Percentiles rank a stretch among this genome's conserved stretches.
phyloP scores from a whole-genome alignment of 2,329 filamentous ascomycete genomes.

The Alternaria brassicae region DNA sequence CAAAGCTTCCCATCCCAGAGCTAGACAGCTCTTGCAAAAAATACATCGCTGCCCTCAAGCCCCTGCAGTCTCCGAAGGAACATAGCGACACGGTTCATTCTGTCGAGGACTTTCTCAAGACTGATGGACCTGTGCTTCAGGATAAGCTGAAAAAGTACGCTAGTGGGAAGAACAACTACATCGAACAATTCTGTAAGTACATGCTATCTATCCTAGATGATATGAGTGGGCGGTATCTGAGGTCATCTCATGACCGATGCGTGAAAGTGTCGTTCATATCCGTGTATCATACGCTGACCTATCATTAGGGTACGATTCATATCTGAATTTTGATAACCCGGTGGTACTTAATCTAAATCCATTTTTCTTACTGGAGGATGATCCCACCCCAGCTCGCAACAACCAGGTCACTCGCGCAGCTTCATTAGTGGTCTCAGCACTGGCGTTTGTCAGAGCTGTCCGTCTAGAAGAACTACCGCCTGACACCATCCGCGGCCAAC shows the following conservation, averaged over 20 bases:
- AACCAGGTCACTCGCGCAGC: constrained; percentile 95
- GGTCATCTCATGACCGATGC: constrained; percentile 14
- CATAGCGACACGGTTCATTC: constrained; percentile 82
- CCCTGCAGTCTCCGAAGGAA: constrained; percentile 81
- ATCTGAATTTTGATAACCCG: constrained; percentile 96
- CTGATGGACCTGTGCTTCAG: constrained; percentile 84
- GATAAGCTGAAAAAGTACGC: constrained; percentile 91
- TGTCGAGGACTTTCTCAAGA: constrained; percentile 80
- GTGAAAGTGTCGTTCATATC: constrained; percentile 7
- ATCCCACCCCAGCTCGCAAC: constrained; percentile 93
- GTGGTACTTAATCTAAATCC: constrained; percentile 97
- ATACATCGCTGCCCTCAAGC: constrained; percentile 80
- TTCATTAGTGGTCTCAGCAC: constrained; percentile 85
- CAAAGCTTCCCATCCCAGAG: constrained; percentile 91
- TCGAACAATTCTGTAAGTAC: constrained; percentile 94
- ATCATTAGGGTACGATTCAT: constrained; percentile 90
- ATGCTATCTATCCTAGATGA: not conserved
- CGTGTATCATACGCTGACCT: constrained; percentile 30
- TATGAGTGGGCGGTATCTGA: not conserved
- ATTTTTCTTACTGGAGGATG: constrained; percentile 96
- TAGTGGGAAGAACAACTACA: constrained; percentile 89
- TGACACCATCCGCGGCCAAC: constrained; percentile 81
- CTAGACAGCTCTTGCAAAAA: constrained; percentile 78
- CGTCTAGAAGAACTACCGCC: constrained; percentile 91
- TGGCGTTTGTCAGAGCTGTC: constrained; percentile 92